Percentiles rank a stretch among this genome's conserved stretches.
Conservation (phyloP, 352 stramenopile species). For the Thalassiosira livingstoniorum region DNA sequence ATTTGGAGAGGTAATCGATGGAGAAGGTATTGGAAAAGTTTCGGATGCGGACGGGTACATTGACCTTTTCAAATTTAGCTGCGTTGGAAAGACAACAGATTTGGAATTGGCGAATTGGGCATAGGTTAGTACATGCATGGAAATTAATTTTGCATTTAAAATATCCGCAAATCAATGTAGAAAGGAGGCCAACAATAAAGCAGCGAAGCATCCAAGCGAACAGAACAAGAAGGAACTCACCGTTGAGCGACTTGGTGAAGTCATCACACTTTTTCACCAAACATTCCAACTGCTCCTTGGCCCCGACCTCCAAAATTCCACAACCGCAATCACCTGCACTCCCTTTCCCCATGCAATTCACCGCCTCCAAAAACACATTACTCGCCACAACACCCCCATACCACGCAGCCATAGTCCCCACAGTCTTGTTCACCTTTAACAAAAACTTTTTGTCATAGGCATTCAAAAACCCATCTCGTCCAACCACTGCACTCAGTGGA, state of each 20-base stretch:
- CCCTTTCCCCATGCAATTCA: too few relatives aligned
- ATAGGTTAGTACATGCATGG: neutral
- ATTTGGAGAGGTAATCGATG: conserved; percentile 58
- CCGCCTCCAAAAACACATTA: conserved; percentile 65
- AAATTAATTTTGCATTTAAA: too few relatives aligned
- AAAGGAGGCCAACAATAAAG: too few relatives aligned
- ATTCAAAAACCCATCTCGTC: conserved; percentile 56
- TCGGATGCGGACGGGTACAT: conserved; percentile 58
- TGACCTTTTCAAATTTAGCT: conserved; percentile 15
- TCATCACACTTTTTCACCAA: conserved; percentile 56
- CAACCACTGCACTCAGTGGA: conserved; percentile 54
- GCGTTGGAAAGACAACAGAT: neutral
- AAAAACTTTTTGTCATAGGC: conserved; percentile 69
- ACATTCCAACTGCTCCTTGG: conserved; percentile 39
- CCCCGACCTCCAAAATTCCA: conserved; percentile 15
- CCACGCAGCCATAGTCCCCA: conserved; percentile 60
- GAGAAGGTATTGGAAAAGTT: conserved; percentile 72
- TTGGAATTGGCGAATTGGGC: neutral
- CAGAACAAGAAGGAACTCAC: too few relatives aligned
- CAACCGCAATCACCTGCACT: conserved; percentile 6
- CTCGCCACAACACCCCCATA: conserved; percentile 65
- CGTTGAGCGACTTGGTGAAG: conserved; percentile 52
- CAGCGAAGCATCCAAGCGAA: too few relatives aligned
- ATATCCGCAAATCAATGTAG: too few relatives aligned
- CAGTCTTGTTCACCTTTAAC: conserved; percentile 68